A percentile compares a stretch with the other conserved stretches of the same genome.
These are phyloP conservation scores for Salix brachista DNA, from an alignment of 345 rosid species.

Conservation along the genomic window DNA sequence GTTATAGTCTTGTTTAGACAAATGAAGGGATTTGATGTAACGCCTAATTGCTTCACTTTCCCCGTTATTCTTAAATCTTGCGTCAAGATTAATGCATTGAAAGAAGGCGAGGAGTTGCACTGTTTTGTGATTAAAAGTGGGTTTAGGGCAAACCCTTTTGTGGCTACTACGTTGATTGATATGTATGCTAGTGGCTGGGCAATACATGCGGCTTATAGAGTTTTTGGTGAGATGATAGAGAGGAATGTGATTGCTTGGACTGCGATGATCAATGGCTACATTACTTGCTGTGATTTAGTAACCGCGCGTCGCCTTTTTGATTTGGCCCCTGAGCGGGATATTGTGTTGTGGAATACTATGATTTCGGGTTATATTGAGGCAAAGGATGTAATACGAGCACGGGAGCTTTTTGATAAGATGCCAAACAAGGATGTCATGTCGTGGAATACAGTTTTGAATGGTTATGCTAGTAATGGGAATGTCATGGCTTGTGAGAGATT, in stretches of 20 bases:
- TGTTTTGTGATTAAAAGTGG: conserved; percentile 59
- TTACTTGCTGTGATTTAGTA: conserved; percentile 44
- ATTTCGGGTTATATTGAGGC: conserved; percentile 57
- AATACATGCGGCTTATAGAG: conserved; percentile 45
- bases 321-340: conserved; percentile 66
- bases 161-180: conserved; percentile 64
- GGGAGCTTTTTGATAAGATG: conserved; percentile 60
- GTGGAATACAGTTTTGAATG: conserved; percentile 75
- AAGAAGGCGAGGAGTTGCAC: conserved; percentile 63
- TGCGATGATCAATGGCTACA: conserved; percentile 53
- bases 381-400: conserved; percentile 57
- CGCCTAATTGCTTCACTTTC: conserved; percentile 70
- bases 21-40: conserved; percentile 45
- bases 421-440: conserved; percentile 70
- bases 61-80: conserved; percentile 65
- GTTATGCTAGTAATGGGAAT: conserved; percentile 57
- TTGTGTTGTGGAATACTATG: conserved; percentile 76
- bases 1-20: conserved; percentile 40
- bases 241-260: conserved; percentile 81
- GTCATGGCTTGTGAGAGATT: conserved; percentile 43
- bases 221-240: conserved; percentile 62
- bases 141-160: conserved; percentile 44
- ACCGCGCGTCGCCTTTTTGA: conserved; percentile 62
- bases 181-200: conserved; percentile 51
- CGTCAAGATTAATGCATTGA: conserved; percentile 39